Evolutionary conservation across 225 moss, liverwort and hornwort species (phyloP).

Genomic region (Pseudoscleropodium purum): DNA sequence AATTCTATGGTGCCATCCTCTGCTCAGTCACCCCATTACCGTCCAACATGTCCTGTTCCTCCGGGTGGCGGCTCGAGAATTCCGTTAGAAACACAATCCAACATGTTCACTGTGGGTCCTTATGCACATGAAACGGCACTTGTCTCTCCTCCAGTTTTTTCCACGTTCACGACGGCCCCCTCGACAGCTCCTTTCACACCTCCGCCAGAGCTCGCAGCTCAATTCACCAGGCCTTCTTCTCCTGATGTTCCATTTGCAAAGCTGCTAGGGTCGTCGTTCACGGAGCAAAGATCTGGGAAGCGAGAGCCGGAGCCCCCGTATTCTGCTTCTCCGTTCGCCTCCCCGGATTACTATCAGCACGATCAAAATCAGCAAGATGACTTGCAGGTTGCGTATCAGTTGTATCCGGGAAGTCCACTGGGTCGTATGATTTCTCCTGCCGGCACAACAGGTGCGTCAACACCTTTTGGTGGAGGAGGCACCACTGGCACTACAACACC

Average conservation of each 20-base stretch:
- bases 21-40: constrained; percentile 73
- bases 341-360: constrained; percentile 72
- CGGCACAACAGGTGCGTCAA: constrained; percentile 74
- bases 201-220: constrained; percentile 90
- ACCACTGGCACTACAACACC: constrained; percentile 46
- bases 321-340: constrained; percentile 85
- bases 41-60: constrained; percentile 44
- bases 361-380: constrained; percentile 61
- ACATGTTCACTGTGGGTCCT: constrained; percentile 92
- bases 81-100: constrained; percentile 73
- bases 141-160: constrained; percentile 94
- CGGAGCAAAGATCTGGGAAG: constrained; percentile 50
- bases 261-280: constrained; percentile 73
- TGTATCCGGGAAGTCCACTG: constrained; percentile 80
- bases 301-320: constrained; percentile 67
- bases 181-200: constrained; percentile 99
- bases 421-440: constrained; percentile 72
- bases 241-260: constrained; percentile 98
- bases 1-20: constrained; percentile 94
- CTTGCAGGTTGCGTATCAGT: constrained; percentile 76
- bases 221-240: constrained; percentile 87
- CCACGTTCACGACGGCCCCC: constrained; percentile 92
- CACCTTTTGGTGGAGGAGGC: constrained; percentile 64
- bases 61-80: constrained; percentile 66
- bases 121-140: constrained; percentile 99